phyloP scores from a whole-genome alignment of 2,329 filamentous ascomycete genomes.

The Aspergillus amoenus region DNA sequence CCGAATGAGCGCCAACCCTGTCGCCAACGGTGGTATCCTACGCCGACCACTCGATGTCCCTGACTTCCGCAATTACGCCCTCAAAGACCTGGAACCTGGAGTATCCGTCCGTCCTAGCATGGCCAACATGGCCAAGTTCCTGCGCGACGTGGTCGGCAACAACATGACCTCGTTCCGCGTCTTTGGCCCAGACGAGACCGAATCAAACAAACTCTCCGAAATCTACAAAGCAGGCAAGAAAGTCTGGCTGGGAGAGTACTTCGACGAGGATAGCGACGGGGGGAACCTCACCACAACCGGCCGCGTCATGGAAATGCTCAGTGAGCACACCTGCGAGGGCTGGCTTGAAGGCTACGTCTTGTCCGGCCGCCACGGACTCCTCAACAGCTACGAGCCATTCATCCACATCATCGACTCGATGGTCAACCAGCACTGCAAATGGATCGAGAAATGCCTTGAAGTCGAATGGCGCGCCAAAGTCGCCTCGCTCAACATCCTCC shows the following conservation, averaged over 20 bases:
- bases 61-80: constrained; percentile 67
- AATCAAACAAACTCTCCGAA: constrained; percentile 73
- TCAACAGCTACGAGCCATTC: constrained; percentile 82
- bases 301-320: constrained; percentile 81
- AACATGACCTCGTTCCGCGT: constrained; percentile 71
- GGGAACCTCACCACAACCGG: constrained; percentile 69
- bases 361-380: constrained; percentile 70
- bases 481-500: constrained; percentile 74
- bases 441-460: constrained; percentile 79
- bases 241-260: constrained; percentile 76
- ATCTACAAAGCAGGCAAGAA: constrained; percentile 76
- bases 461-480: constrained; percentile 74
- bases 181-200: constrained; percentile 77
- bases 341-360: constrained; percentile 79
- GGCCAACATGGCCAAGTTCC: constrained; percentile 65
- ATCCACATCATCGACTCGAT: constrained; percentile 82
- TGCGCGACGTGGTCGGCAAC: constrained; percentile 64
- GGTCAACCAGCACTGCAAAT: constrained; percentile 85
- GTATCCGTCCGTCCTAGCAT: constrained; percentile 62
- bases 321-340: constrained; percentile 75
- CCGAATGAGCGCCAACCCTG: constrained; percentile 75
- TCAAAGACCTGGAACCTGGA: constrained; percentile 62
- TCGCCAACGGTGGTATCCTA: constrained; percentile 69
- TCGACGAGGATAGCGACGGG: constrained; percentile 72
- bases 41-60: constrained; percentile 68